Percentiles rank a stretch among this genome's conserved stretches.
phyloP scores from a whole-genome alignment of 495 filamentous ascomycete genomes.

The Parachaetomium inaequale region DNA sequence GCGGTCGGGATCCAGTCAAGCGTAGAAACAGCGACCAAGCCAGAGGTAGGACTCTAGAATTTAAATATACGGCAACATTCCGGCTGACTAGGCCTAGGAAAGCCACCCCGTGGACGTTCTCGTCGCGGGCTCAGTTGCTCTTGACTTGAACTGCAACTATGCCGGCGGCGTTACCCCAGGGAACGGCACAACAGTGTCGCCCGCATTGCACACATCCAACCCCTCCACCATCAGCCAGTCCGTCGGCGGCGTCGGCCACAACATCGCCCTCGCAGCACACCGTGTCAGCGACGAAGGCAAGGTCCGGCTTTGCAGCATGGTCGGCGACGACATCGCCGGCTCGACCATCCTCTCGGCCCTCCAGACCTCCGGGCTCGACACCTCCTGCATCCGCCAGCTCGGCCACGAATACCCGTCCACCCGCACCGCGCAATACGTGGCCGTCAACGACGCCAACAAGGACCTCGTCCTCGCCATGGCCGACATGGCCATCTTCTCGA shows the following conservation, averaged over 20 bases:
- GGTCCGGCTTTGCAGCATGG: slow-evolving; percentile 67
- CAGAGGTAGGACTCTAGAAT: background rate
- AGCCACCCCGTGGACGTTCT: slow-evolving; percentile 56
- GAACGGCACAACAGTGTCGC: slow-evolving; percentile 30
- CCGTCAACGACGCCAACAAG: slow-evolving; percentile 78
- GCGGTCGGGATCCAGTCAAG: background rate
- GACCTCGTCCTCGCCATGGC: slow-evolving; percentile 85
- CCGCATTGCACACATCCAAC: slow-evolving; percentile 78
- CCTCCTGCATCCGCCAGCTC: slow-evolving; percentile 57
- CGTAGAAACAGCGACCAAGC: slow-evolving; percentile 1
- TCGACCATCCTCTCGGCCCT: slow-evolving; percentile 63
- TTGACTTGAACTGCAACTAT: slow-evolving; percentile 80
- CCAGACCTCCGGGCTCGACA: slow-evolving; percentile 58
- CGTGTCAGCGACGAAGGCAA: slow-evolving; percentile 39
- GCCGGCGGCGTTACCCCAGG: slow-evolving; percentile 35
- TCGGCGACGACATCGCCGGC: slow-evolving; percentile 75
- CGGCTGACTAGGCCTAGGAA: slow-evolving; percentile 7
- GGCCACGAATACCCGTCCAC: slow-evolving; percentile 45
- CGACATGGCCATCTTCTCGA: slow-evolving; percentile 84
- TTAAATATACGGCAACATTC: background rate
- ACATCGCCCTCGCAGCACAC: slow-evolving; percentile 78
- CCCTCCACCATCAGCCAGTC: slow-evolving; percentile 73
- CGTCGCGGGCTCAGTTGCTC: slow-evolving; percentile 82
- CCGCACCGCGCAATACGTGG: slow-evolving; percentile 84
- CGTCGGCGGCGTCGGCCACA: slow-evolving; percentile 91